phyloP scores from a whole-genome alignment of 306 rosid species.

The cucumber (Cucumis sativus) region Cucumber_9930_V3 NC_026655.2:7638501-7639000 shows the following conservation, averaged over 20 bases:
- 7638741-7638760: not conserved
- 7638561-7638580: not conserved
- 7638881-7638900: not conserved
- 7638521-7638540: constrained; percentile 4
- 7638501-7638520: constrained; percentile 14
- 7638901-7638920: not conserved
- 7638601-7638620: not conserved
- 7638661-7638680: constrained; percentile 1
- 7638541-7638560: not conserved
- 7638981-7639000: not conserved
- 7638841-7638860: not conserved
- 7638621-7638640: not conserved
- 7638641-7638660: not conserved
- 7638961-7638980: not conserved
- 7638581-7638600: not conserved
- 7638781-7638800: not conserved
- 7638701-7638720: not conserved
- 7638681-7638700: constrained; percentile 1
- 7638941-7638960: not conserved
- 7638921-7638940: not conserved
- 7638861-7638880: not conserved
- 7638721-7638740: not conserved
- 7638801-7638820: not conserved
- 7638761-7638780: not conserved
- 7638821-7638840: not conserved